These are phyloP conservation scores for Zymoseptoria tritici DNA, from an alignment of 2,329 filamentous ascomycete species.

Conservation along the genomic window DNA sequence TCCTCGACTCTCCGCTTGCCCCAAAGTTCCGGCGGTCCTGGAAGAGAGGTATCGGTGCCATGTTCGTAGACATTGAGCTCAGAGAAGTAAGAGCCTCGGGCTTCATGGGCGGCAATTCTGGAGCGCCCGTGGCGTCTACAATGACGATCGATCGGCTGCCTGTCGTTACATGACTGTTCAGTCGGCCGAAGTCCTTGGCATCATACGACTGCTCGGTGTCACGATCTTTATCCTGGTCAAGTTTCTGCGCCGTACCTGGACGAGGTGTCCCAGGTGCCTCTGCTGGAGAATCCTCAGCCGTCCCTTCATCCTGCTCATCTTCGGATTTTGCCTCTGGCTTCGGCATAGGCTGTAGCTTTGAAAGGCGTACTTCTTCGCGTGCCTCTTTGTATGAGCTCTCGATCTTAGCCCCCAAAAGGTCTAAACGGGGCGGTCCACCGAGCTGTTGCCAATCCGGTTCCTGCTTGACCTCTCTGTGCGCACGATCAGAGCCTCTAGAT, in stretches of 20 bases:
- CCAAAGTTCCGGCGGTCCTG: slow-evolving; percentile 9
- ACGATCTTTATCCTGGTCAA: neutral
- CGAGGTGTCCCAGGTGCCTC: slow-evolving; percentile 8
- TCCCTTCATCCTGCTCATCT: neutral
- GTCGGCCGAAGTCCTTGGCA: slow-evolving; percentile 13
- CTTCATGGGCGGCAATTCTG: slow-evolving; percentile 16
- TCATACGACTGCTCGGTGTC: slow-evolving; percentile 11
- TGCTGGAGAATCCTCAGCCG: neutral
- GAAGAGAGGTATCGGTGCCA: slow-evolving; percentile 22
- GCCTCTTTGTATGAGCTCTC: slow-evolving; percentile 23
- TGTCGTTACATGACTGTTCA: slow-evolving; percentile 55
- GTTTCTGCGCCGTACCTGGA: slow-evolving; percentile 10
- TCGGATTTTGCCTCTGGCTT: neutral
- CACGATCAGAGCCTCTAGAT: slow-evolving; percentile 3
- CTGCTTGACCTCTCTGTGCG: slow-evolving; percentile 7
- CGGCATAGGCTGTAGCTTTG: slow-evolving; percentile 3
- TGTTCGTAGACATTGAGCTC: slow-evolving; percentile 20
- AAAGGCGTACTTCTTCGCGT: slow-evolving; percentile 7
- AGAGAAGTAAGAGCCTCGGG: slow-evolving; percentile 21
- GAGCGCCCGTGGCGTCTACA: slow-evolving; percentile 62
- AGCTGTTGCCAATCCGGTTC: slow-evolving; percentile 22
- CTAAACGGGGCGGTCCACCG: slow-evolving; percentile 34
- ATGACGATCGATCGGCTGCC: slow-evolving; percentile 91
- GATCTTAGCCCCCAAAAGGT: slow-evolving; percentile 58
- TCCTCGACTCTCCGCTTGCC: neutral